These are phyloP conservation scores for Hypericum androsaemum DNA, from an alignment of 345 rosid genomes.

Conservation along the genomic window DNA sequence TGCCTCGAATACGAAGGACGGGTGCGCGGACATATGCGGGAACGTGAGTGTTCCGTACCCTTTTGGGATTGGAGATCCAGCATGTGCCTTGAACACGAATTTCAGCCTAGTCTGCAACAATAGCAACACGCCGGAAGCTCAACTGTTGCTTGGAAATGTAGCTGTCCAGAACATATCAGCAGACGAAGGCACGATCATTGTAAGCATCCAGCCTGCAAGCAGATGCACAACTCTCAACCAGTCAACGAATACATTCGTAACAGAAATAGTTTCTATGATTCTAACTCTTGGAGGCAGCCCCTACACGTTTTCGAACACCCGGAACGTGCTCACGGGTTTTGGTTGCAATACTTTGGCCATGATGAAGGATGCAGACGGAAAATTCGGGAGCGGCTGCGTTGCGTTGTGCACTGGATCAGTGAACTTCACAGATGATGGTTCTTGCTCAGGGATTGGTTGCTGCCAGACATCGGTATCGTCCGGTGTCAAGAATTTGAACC, in stretches of 20 bases:
- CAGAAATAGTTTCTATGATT: not conserved
- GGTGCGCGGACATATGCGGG: too few relatives aligned
- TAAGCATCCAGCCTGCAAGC: not conserved
- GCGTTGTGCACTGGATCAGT: too few relatives aligned
- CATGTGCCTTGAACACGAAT: too few relatives aligned
- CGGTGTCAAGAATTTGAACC: slow-evolving; percentile 1
- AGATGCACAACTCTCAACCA: slow-evolving; percentile 3
- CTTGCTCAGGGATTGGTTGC: too few relatives aligned
- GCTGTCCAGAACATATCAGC: not conserved
- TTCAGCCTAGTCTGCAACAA: too few relatives aligned
- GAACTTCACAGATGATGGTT: too few relatives aligned
- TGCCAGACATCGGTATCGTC: slow-evolving; percentile 12
- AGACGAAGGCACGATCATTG: slow-evolving; percentile 7
- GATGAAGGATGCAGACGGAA: not conserved
- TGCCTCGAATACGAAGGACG: too few relatives aligned
- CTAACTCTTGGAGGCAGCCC: not conserved
- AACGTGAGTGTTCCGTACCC: too few relatives aligned
- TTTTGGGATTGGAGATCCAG: too few relatives aligned
- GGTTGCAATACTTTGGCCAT: slow-evolving; percentile 15
- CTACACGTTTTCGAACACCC: slow-evolving; percentile 5
- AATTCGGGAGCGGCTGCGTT: too few relatives aligned
- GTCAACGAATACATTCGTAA: not conserved
- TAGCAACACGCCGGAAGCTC: too few relatives aligned
- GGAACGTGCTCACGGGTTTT: slow-evolving; percentile 18
- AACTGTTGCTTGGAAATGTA: too few relatives aligned